Percentiles rank a stretch among this genome's conserved stretches.
phyloP scores from a whole-genome alignment of 805 yeast genomes.

The Ogataea salicorniae region DNA sequence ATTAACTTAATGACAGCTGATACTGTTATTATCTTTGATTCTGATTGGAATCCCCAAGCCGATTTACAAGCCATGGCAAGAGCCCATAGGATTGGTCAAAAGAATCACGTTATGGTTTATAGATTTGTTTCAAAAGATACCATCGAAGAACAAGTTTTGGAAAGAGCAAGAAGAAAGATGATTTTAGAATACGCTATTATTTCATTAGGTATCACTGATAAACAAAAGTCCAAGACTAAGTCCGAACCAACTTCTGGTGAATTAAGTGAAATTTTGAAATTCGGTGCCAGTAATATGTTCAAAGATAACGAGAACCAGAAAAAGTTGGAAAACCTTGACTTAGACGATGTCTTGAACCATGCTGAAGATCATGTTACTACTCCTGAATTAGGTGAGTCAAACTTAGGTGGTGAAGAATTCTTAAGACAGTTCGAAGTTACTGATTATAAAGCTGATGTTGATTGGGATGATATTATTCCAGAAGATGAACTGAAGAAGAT shows the following conservation, averaged over 20 bases:
- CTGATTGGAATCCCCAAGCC: slow-evolving; percentile 99
- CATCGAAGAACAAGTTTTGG: slow-evolving; percentile 95
- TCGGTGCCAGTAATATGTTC: slow-evolving; percentile 99
- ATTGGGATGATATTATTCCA: slow-evolving; percentile 99
- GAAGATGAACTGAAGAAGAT: slow-evolving; percentile 83
- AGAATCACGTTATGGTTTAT: slow-evolving; percentile 95
- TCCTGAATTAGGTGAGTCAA: slow-evolving; percentile 95
- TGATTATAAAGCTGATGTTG: slow-evolving; percentile 95
- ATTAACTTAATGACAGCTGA: slow-evolving; percentile 99
- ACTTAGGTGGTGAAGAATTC: slow-evolving; percentile 96
- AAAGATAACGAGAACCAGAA: slow-evolving; percentile 89
- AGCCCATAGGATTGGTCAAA: slow-evolving; percentile 99
- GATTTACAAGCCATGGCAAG: slow-evolving; percentile 99
- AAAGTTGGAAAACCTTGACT: slow-evolving; percentile 88
- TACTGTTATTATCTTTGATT: slow-evolving; percentile 94
- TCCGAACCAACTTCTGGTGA: slow-evolving; percentile 80
- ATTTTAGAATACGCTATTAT: slow-evolving; percentile 96
- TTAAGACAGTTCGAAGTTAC: slow-evolving; percentile 96
- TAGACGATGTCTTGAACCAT: slow-evolving; percentile 92
- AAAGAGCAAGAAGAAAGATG: slow-evolving; percentile 97
- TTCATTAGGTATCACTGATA: slow-evolving; percentile 90
- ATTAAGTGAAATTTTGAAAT: slow-evolving; percentile 86
- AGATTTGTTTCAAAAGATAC: slow-evolving; percentile 97
- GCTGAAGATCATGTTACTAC: slow-evolving; percentile 97
- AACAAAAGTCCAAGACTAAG: slow-evolving; percentile 46